Evolutionary conservation across 2,329 filamentous ascomycete genomes (phyloP).

Genomic region (Setomelanomma holmii): DNA sequence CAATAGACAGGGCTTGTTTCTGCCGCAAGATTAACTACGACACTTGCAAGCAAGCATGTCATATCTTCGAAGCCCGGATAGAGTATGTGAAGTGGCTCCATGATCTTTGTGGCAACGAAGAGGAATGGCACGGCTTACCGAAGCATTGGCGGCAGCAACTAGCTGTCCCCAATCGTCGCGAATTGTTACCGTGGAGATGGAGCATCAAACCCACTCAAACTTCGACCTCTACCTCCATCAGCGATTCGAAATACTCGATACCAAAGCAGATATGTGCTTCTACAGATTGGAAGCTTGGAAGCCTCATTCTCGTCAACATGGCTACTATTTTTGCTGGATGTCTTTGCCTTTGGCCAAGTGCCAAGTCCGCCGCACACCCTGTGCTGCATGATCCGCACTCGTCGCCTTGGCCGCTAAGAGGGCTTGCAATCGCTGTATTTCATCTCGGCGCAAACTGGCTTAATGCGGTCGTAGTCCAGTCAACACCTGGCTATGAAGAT

Average conservation of each 20-base stretch:
- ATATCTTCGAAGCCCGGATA: conserved; percentile 40
- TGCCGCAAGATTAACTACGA: conserved; percentile 38
- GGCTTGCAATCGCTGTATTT: conserved; percentile 24
- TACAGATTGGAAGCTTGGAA: conserved; percentile 30
- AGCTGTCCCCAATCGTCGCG: conserved; percentile 24
- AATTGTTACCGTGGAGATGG: conserved; percentile 46
- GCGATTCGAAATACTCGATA: conserved; percentile 1
- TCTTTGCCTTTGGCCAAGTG: conserved; percentile 11
- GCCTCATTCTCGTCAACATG: conserved; percentile 29
- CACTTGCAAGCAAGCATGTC: conserved; percentile 36
- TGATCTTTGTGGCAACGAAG: conserved; percentile 34
- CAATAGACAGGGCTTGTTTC: conserved; percentile 40
- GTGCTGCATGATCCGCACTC: neutral
- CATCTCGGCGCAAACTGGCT: conserved; percentile 30
- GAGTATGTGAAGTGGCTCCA: conserved; percentile 44
- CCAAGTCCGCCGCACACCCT: conserved; percentile 1
- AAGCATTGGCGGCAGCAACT: conserved; percentile 39
- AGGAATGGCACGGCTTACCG: conserved; percentile 41
- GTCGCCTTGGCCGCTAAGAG: conserved; percentile 24
- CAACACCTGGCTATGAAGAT: conserved; percentile 27
- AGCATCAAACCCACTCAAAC: conserved; percentile 19
- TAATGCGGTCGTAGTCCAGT: conserved; percentile 30
- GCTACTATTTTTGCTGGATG: conserved; percentile 20
- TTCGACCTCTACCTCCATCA: neutral
- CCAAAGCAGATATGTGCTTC: conserved; percentile 22